Base-by-base conservation (phyloP, 169 alveolate species). In the Plasmodium sp. region DNA sequence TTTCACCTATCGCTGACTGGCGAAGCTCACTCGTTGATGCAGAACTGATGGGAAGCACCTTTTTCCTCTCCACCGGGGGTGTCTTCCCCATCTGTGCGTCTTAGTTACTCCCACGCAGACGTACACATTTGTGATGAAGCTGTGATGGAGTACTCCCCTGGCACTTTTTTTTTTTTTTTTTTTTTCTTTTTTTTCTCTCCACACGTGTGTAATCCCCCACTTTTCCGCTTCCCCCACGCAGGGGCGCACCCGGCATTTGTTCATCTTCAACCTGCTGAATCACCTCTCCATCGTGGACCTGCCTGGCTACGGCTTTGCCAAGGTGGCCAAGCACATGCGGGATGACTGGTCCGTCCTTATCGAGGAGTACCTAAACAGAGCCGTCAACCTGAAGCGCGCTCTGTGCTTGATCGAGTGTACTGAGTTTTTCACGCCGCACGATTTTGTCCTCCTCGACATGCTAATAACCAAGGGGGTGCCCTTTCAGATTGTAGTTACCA, bases 271-370 rank as follows among this genome's bases (percentile, higher is more conserved):
- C 75, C 96, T 97, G 36, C 95, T 96, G 33, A 95, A 86, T 79
- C 95, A 95, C 22, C 80, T 97, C 27, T 93, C 98, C 5, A 96
- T 97, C 41, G 98, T 97, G 12, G 98, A 97, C 83, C 94, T 97
- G 36, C 98, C 98, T n/a, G 98, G 98, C 62, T 97, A 97, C 86
- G 98, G 98, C 2, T 96, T 90, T 62, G 98, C 98, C 58, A 95
- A 96, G 62, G 98, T 93, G 84, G 96, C 88, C 18, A 71, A 58
- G 81, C 94, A 80, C 12, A 96, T 27, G 73, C 93, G 74, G 84
- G 94, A 97, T 96, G 84, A 86, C 75, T 31, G 75, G 84, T 79
- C 83, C 3, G 62, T 73, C n/a, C 41, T 73, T 6, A 90, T 79
- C 33, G 93, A 79, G 62, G 94, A 84, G 82, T 72, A 92, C 58